Conservation (phyloP, 139 green algal genomes). For the Micractinium conductrix region DNA sequence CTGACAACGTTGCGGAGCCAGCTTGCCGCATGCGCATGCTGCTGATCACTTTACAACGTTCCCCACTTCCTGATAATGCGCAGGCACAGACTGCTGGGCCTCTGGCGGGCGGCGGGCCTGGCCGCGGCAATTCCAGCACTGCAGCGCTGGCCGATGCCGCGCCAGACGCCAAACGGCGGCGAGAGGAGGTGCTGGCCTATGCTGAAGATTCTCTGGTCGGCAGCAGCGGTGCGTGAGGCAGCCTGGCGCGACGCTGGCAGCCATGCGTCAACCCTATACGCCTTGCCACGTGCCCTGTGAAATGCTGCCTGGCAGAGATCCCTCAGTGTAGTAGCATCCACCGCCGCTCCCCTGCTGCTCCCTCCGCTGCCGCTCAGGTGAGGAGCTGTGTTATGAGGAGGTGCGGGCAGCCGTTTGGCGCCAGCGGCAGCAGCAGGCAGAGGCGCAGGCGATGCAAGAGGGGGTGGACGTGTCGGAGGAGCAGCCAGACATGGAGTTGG, state of each 20-base stretch:
- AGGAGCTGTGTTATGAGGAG: conserved; percentile 84
- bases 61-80: background rate
- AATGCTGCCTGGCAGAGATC: too few species aligned
- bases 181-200: conserved; percentile 36
- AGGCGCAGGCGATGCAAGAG: background rate
- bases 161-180: conserved; percentile 14
- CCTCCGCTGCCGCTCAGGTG: conserved; percentile 34
- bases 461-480: background rate
- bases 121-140: background rate
- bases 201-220: background rate
- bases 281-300: too few species aligned
- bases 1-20: background rate
- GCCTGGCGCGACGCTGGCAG: background rate
- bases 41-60: background rate
- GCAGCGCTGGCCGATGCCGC: background rate
- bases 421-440: background rate
- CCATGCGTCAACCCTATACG: too few species aligned
- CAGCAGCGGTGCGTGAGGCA: conserved; percentile 18
- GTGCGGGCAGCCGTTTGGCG: conserved; percentile 54
- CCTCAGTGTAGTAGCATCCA: too few species aligned
- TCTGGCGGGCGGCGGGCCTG: background rate
- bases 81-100: background rate
- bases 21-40: background rate
- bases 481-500: conserved; percentile 6
- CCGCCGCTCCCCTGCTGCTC: background rate